Percentiles rank a stretch among this genome's conserved stretches.
Evolutionary conservation across 495 filamentous ascomycete species (phyloP).

Genomic region (Talaromyces adpressus): DNA sequence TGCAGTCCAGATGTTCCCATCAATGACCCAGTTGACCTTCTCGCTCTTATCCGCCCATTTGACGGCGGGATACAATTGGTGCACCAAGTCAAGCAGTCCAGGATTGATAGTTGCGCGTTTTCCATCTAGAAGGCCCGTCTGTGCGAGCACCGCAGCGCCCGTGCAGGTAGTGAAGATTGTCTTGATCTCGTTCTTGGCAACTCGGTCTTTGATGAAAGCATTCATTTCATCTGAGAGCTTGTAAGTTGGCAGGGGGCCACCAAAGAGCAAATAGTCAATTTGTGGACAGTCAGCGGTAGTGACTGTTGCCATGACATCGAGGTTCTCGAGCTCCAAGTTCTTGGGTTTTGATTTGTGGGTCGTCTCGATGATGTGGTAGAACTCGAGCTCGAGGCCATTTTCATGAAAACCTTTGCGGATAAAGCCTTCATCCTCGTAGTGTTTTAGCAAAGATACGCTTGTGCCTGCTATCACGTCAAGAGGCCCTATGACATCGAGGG

Average conservation of each 20-base stretch:
- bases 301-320: slow-evolving; percentile 18
- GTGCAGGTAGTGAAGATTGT: slow-evolving; percentile 56
- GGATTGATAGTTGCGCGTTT: slow-evolving; percentile 46
- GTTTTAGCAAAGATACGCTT: slow-evolving; percentile 1
- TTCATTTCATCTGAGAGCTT: slow-evolving; percentile 3
- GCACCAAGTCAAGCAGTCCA: background rate
- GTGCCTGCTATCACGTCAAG: slow-evolving; percentile 20
- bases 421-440: background rate
- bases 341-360: slow-evolving; percentile 15
- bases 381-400: slow-evolving; percentile 16
- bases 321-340: slow-evolving; percentile 11
- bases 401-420: background rate
- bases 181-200: slow-evolving; percentile 18
- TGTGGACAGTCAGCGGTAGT: slow-evolving; percentile 19
- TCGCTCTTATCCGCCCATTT: slow-evolving; percentile 9
- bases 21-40: slow-evolving; percentile 26
- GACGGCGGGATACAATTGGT: background rate
- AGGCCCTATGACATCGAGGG: slow-evolving; percentile 25
- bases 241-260: slow-evolving; percentile 14
- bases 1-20: slow-evolving; percentile 30
- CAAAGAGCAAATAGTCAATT: slow-evolving; percentile 22
- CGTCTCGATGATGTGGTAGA: slow-evolving; percentile 27
- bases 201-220: slow-evolving; percentile 8
- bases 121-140: slow-evolving; percentile 51
- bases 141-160: slow-evolving; percentile 44